These are phyloP conservation scores for Tephrocybe rancida DNA, from an alignment of 768 basidiomycete genomes.

Conservation along the genomic window DNA sequence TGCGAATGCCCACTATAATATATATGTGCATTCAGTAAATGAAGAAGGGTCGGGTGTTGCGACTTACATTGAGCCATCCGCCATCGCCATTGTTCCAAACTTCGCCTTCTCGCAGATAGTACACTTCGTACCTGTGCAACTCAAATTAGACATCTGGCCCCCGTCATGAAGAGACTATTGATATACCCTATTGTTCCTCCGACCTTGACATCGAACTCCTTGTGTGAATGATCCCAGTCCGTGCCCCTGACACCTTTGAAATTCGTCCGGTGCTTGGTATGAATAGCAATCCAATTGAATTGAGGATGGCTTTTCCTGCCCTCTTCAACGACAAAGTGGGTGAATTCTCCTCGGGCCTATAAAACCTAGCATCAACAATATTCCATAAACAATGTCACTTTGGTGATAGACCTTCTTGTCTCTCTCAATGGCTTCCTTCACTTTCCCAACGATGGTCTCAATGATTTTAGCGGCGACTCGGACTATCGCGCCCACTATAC, in stretches of 20 bases:
- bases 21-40: not conserved
- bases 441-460: not conserved
- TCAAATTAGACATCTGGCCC: not conserved
- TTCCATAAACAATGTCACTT: not conserved
- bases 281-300: constrained; percentile 22
- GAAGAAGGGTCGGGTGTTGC: not conserved
- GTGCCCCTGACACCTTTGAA: constrained; percentile 21
- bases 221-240: constrained; percentile 27
- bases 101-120: constrained; percentile 13
- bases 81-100: constrained; percentile 16
- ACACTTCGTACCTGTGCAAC: constrained; percentile 12
- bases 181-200: constrained; percentile 18
- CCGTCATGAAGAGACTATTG: not conserved
- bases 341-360: constrained; percentile 12
- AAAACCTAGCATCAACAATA: not conserved
- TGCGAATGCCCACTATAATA: constrained; percentile 10
- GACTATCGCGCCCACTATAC: constrained; percentile 3
- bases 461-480: constrained; percentile 8
- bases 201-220: constrained; percentile 23
- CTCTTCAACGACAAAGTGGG: constrained; percentile 3
- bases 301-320: constrained; percentile 7
- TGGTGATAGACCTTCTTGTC: constrained; percentile 8
- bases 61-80: constrained; percentile 14
- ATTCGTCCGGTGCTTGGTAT: constrained; percentile 21
- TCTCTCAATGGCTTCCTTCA: constrained; percentile 6